A percentile compares a stretch with the other conserved stretches of the same genome.
These are phyloP conservation scores for Vararia minispora DNA, from an alignment of 768 basidiomycete genomes.

Conservation along the genomic window DNA sequence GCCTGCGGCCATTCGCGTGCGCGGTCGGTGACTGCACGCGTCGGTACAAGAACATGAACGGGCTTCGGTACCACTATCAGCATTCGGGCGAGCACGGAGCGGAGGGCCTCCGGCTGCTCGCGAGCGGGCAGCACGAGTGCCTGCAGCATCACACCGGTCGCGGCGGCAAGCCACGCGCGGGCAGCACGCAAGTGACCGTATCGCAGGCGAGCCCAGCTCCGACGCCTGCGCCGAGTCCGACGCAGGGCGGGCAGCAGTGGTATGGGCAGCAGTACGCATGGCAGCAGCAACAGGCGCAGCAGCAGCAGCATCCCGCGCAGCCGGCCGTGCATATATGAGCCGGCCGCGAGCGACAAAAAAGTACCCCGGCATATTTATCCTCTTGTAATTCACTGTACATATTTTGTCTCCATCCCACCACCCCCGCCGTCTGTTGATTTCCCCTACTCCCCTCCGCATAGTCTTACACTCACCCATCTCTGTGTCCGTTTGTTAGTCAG, in stretches of 20 bases:
- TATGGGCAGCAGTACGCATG: conserved; percentile 5
- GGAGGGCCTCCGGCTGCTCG: conserved; percentile 74
- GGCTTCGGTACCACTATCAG: conserved; percentile 90
- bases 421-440: no score
- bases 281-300: conserved; percentile 7
- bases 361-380: no score
- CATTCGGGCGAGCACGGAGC: conserved; percentile 94
- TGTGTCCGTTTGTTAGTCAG: no score
- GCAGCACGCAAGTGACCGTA: no score
- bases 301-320: conserved; percentile 4
- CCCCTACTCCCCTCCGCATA: no score
- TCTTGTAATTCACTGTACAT: no score
- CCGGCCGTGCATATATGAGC: background rate
- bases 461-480: no score
- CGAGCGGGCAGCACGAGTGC: conserved; percentile 58
- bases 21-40: conserved; percentile 79
- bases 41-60: conserved; percentile 99
- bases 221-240: conserved; percentile 5
- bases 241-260: no score
- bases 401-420: no score
- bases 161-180: conserved; percentile 8
- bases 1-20: conserved; percentile 79
- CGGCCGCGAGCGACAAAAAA: no score
- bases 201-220: conserved; percentile 3
- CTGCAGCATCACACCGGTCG: conserved; percentile 21